Evolutionary conservation across 306 rosid species (phyloP).

Genomic region (Cucumis hystrix): DNA sequence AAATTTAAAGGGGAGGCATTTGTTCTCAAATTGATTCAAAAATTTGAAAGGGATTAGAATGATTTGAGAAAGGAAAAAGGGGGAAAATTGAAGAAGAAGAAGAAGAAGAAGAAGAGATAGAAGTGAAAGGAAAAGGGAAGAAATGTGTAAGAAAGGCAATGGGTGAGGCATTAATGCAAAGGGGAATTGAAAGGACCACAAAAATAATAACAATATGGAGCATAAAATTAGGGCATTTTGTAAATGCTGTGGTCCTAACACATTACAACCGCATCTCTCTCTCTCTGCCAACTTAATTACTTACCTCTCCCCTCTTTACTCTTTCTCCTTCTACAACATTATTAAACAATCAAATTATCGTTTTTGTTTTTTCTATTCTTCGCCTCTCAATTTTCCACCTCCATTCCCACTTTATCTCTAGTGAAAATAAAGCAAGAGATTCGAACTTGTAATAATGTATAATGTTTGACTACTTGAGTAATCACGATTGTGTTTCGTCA

Average conservation of each 20-base stretch:
- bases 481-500: too few relatives aligned
- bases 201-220: constrained; percentile 25
- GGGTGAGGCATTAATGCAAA: constrained; percentile 8
- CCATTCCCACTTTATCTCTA: too few relatives aligned
- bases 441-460: too few relatives aligned
- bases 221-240: constrained; percentile 30
- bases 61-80: background rate
- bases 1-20: background rate
- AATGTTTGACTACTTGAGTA: too few relatives aligned
- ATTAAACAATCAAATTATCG: too few relatives aligned
- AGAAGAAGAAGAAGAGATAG: background rate
- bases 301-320: background rate
- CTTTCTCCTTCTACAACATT: background rate
- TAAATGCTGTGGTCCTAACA: constrained; percentile 5
- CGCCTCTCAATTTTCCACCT: too few relatives aligned
- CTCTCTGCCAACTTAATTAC: background rate
- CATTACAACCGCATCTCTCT: background rate
- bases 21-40: too few relatives aligned
- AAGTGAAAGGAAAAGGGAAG: background rate
- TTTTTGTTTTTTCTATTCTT: too few relatives aligned
- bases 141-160: background rate
- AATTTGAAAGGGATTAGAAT: background rate
- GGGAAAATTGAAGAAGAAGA: too few relatives aligned
- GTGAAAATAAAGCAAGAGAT: too few relatives aligned
- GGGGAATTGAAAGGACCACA: constrained; percentile 38